These are phyloP conservation scores for Petrea volubilis DNA, from an alignment of 257 asterid genomes.

Conservation along the genomic window DNA sequence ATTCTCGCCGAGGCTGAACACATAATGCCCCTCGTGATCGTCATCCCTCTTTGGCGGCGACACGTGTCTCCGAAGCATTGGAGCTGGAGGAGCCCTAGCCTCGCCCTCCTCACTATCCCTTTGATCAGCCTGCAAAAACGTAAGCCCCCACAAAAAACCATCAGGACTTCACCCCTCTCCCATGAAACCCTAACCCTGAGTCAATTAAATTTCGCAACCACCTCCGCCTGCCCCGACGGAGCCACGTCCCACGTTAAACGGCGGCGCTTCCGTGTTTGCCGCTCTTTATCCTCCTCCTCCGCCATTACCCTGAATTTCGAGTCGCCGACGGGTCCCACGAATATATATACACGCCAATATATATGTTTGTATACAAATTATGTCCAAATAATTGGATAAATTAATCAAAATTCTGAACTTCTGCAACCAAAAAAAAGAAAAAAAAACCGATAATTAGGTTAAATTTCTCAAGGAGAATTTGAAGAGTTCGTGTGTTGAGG, in stretches of 20 bases:
- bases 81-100: constrained; percentile 33
- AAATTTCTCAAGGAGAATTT: background rate
- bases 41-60: constrained; percentile 79
- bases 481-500: background rate
- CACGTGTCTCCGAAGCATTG: constrained; percentile 41
- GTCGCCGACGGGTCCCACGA: constrained; percentile 16
- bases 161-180: background rate
- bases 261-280: constrained; percentile 54
- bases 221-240: constrained; percentile 47
- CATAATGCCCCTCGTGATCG: constrained; percentile 74
- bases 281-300: constrained; percentile 43
- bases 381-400: background rate
- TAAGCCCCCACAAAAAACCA: background rate
- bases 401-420: background rate
- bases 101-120: constrained; percentile 42
- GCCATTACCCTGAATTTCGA: constrained; percentile 28
- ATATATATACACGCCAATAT: constrained; percentile 2
- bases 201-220: constrained; percentile 13
- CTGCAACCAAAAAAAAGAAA: constrained; percentile 26
- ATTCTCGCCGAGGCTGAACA: constrained; percentile 75
- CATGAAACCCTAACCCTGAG: constrained; percentile 33
- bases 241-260: constrained; percentile 68
- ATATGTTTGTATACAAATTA: background rate
- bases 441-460: constrained; percentile 3
- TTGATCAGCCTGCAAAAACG: constrained; percentile 32